Evolutionary conservation across 306 rosid species (phyloP).

Genomic region (Neltuma alba): DNA sequence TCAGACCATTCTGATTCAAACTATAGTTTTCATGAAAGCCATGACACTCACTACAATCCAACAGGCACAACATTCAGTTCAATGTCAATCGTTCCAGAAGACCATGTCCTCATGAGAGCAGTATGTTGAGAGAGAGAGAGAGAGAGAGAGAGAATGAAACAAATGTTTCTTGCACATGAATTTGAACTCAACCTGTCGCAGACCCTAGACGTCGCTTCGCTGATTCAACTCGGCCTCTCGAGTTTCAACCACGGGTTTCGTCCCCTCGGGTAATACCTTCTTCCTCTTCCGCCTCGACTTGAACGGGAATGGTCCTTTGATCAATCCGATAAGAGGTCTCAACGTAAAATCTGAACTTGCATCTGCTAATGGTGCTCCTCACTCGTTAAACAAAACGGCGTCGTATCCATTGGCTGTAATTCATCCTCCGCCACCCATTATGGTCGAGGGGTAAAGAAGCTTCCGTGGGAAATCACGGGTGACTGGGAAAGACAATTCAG

Average conservation of each 20-base stretch:
- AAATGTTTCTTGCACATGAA: neutral
- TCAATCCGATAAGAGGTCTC: neutral
- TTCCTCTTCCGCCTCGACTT: neutral
- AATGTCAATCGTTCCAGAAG: neutral
- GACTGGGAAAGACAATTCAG: too few relatives aligned
- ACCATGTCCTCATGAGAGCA: neutral
- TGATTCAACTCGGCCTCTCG: neutral
- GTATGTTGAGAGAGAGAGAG: neutral
- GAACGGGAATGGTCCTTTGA: neutral
- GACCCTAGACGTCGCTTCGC: neutral
- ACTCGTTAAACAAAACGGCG: too few relatives aligned
- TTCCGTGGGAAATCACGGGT: too few relatives aligned
- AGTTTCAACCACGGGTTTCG: too few relatives aligned
- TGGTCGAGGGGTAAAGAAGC: too few relatives aligned
- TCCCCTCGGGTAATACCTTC: neutral
- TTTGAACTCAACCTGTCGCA: neutral
- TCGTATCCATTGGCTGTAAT: too few relatives aligned
- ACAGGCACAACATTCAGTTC: neutral
- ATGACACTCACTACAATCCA: neutral
- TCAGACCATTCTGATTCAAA: neutral
- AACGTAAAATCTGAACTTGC: neutral
- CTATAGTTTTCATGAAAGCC: neutral
- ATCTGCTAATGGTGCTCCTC: neutral
- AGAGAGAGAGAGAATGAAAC: neutral
- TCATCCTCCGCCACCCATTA: too few relatives aligned